These are phyloP conservation scores for Xylariaceae sp. DNA, from an alignment of 2,329 filamentous ascomycete species.

Conservation along the genomic window DNA sequence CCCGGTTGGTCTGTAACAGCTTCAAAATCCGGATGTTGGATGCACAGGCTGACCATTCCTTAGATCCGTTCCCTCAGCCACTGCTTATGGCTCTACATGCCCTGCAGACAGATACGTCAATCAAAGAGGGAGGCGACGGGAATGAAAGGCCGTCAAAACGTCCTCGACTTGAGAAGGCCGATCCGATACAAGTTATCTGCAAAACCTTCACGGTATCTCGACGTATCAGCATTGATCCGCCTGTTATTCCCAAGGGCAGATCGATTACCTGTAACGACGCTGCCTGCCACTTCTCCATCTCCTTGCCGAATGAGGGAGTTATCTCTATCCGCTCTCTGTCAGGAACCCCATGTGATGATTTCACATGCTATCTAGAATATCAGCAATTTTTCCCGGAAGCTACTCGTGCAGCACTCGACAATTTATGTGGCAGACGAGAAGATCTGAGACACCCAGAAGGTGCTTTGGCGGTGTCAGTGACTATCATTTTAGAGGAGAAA, in stretches of 20 bases:
- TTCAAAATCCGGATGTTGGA: not conserved
- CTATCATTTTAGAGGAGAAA: conserved; percentile 32
- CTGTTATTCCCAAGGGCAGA: not conserved
- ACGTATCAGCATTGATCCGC: not conserved
- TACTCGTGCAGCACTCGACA: conserved; percentile 10
- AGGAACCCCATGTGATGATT: conserved; percentile 12
- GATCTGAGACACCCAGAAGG: conserved; percentile 17
- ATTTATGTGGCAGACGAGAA: conserved; percentile 18
- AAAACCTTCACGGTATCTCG: conserved; percentile 21
- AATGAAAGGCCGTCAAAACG: conserved; percentile 25
- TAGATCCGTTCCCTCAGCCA: conserved; percentile 12
- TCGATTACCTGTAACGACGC: conserved; percentile 16
- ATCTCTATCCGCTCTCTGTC: conserved; percentile 16
- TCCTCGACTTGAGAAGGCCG: conserved; percentile 16
- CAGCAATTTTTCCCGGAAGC: conserved; percentile 12
- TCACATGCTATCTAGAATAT: conserved; percentile 16
- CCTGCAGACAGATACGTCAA: not conserved
- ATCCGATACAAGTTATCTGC: conserved; percentile 24
- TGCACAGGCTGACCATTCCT: conserved; percentile 1
- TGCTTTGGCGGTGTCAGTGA: conserved; percentile 34
- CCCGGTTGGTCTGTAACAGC: conserved; percentile 4
- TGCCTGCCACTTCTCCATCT: conserved; percentile 18
- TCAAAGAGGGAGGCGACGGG: not conserved
- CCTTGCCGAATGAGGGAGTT: not conserved
- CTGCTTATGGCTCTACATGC: conserved; percentile 4